A percentile compares a stretch with the other conserved stretches of the same genome.
Conservation (phyloP, 208 protist genomes). For the Leishmania lainsoni region DNA sequence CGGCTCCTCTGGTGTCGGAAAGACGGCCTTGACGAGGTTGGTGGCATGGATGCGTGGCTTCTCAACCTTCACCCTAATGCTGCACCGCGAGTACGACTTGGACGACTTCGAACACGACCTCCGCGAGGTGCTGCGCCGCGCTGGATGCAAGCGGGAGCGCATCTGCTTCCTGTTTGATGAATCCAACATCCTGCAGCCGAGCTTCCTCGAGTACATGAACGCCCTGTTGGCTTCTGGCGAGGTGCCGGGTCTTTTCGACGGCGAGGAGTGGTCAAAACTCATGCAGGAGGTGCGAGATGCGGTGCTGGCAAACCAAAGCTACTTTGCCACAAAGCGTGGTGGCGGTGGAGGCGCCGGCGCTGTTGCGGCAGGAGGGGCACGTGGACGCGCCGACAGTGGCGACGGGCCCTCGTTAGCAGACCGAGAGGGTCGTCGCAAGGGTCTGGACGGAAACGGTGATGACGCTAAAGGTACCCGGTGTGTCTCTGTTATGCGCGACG, state of each 20-base stretch:
- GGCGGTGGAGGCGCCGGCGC: neutral
- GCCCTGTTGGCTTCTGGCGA: slow-evolving; percentile 98
- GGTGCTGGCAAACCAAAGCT: slow-evolving; percentile 37
- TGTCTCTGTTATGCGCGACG: neutral
- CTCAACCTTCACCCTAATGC: slow-evolving; percentile 97
- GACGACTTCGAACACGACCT: slow-evolving; percentile 99
- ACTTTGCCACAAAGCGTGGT: slow-evolving; percentile 25
- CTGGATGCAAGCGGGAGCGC: slow-evolving; percentile 96
- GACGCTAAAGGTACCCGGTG: neutral
- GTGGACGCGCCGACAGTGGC: neutral
- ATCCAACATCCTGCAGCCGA: slow-evolving; percentile 97
- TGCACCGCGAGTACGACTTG: slow-evolving; percentile 96
- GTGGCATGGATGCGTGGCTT: slow-evolving; percentile 98
- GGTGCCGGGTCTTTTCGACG: slow-evolving; percentile 99
- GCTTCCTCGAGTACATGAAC: slow-evolving; percentile 99
- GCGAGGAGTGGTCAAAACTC: slow-evolving; percentile 96
- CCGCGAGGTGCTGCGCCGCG: slow-evolving; percentile 93
- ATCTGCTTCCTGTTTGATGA: slow-evolving; percentile 99
- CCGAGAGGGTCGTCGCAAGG: neutral
- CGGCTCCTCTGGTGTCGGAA: slow-evolving; percentile 97
- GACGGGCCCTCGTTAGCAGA: neutral
- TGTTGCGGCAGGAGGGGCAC: neutral
- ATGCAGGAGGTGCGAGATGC: slow-evolving; percentile 90
- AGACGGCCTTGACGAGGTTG: slow-evolving; percentile 98
- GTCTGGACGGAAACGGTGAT: neutral